Base-by-base conservation (phyloP, 768 basidiomycete species). In the Suillus ampliporus region DNA sequence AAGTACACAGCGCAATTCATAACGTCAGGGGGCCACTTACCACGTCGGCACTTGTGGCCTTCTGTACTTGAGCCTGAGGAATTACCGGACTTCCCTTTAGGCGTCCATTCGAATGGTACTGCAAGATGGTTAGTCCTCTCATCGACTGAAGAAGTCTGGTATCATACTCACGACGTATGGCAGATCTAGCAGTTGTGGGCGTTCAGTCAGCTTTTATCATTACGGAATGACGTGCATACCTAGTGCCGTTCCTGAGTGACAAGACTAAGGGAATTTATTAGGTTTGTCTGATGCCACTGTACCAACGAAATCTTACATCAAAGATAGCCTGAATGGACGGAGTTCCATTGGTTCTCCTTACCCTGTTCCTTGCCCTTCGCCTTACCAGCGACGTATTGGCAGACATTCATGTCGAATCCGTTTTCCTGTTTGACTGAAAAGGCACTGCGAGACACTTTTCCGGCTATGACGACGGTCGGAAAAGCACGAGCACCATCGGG, bases 1-100 rank as follows among this genome's bases (percentile, higher is more conserved):
- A 52, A 52, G n/a, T 37, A 56, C 3, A 21, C 47, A 14, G 35
- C 28, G 23, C 54, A 3, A 50, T 31, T 31, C 31, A 23, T 11
- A 5, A 51, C 37, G 52, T 44, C 51, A 46, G 14, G 17, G 19
- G 5, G 11, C 23, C 11, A 69, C 80, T n/a, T 62, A 83, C 83
- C 17, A 87, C 92, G 71, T 98, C 96, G 3, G 91, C 95, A 0
- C 83, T 73, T 5, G 87, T 86, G 10, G 34, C n/a, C 34, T 88
- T 89, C 23, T 68, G 61, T 28, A 60, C 62, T 60, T 70, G 71
- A 40, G 76, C 69, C 17, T 72, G 72, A 37, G 68, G 62, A 40
- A 73, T 72, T 38, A 86, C 69, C 1, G 82, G 79, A 34, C 67
- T 75, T 4, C 83, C 82, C 65, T 81, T 85, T 57, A 86, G 69